Conservation (phyloP, 495 filamentous ascomycete genomes). For the Penicillium egyptiacum region DNA sequence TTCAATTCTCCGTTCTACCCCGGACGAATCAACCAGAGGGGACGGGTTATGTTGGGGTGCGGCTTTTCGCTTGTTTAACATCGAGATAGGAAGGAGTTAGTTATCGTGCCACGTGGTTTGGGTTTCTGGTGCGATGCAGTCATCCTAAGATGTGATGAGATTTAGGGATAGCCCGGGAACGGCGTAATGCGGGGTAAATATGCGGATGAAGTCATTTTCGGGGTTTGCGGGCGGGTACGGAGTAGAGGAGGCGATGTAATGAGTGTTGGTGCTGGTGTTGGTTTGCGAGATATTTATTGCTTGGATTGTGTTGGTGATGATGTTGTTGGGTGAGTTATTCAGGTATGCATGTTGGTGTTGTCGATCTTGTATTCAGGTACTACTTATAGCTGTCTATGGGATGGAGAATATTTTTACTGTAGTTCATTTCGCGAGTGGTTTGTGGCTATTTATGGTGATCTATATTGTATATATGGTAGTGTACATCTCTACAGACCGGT, state of each 20-base stretch:
- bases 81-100: background rate
- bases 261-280: background rate
- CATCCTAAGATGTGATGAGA: background rate
- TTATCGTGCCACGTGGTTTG: background rate
- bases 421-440: background rate
- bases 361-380: background rate
- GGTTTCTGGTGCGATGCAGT: background rate
- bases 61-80: background rate
- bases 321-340: background rate
- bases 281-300: background rate
- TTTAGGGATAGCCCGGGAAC: background rate
- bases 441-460: background rate
- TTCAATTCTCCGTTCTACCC: background rate
- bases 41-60: background rate
- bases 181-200: slow-evolving; percentile 3
- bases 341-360: background rate
- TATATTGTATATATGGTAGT: background rate
- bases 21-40: background rate
- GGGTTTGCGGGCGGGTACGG: background rate
- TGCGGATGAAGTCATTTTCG: slow-evolving; percentile 4
- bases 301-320: background rate
- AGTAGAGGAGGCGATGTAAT: background rate
- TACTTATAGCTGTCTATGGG: background rate
- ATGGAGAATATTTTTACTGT: background rate
- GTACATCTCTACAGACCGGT: background rate